A percentile compares a stretch with the other conserved stretches of the same genome.
Evolutionary conservation across 2,329 filamentous ascomycete genomes (phyloP).

Genomic region (Paramyrothecium roridum): DNA sequence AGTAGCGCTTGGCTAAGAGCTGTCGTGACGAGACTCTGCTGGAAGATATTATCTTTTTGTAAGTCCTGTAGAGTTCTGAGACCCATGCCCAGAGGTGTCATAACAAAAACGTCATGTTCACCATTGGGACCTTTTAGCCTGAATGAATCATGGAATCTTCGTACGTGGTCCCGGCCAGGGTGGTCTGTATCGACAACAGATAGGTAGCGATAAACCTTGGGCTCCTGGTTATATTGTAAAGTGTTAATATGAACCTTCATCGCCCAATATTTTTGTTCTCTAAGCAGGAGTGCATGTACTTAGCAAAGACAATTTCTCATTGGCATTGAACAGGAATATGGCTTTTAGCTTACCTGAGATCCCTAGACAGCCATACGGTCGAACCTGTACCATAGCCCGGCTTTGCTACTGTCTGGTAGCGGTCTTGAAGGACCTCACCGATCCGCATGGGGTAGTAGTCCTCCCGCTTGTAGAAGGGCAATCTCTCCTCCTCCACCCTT

Average conservation of each 20-base stretch:
- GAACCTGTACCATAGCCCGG: conserved; percentile 37
- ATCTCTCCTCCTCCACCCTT: conserved; percentile 22
- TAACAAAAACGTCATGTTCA: conserved; percentile 29
- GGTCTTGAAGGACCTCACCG: conserved; percentile 25
- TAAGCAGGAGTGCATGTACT: conserved; percentile 5
- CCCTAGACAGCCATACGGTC: conserved; percentile 38
- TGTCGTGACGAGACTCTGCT: conserved; percentile 17
- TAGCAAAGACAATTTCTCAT: not conserved
- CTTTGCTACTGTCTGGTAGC: conserved; percentile 36
- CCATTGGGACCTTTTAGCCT: conserved; percentile 23
- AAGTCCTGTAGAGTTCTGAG: conserved; percentile 28
- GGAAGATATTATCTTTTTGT: conserved; percentile 18
- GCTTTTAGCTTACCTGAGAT: conserved; percentile 20
- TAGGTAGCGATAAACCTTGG: conserved; percentile 24
- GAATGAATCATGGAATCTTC: conserved; percentile 31
- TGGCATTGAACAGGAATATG: not conserved
- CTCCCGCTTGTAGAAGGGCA: conserved; percentile 18
- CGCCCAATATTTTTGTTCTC: conserved; percentile 19
- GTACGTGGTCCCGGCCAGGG: conserved; percentile 23
- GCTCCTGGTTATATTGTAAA: conserved; percentile 22
- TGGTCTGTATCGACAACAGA: conserved; percentile 17
- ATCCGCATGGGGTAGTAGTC: conserved; percentile 32
- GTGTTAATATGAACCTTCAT: conserved; percentile 30
- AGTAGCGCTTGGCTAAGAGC: conserved; percentile 18
- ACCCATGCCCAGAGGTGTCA: conserved; percentile 33